Percentiles rank a stretch among this genome's conserved stretches.
These are phyloP conservation scores for Fusarium sp. DNA, from an alignment of 2,329 filamentous ascomycete species.

Conservation along the genomic window DNA sequence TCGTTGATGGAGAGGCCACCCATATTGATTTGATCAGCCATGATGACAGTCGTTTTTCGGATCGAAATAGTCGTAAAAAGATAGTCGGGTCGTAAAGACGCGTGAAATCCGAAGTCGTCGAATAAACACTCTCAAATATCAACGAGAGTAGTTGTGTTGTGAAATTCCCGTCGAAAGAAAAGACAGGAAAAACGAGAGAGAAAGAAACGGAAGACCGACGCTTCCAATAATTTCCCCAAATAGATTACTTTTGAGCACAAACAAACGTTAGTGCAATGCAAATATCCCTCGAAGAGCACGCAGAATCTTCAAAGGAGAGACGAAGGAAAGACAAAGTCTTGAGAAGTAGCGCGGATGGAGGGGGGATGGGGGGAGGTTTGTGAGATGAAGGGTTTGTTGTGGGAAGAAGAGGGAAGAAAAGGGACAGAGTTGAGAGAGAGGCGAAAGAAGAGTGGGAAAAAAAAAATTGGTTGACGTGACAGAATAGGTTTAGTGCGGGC, in stretches of 20 bases:
- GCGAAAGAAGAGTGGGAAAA: slow-evolving; percentile 50
- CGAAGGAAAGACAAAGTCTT: slow-evolving; percentile 55
- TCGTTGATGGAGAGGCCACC: slow-evolving; percentile 74
- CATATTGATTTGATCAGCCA: slow-evolving; percentile 90
- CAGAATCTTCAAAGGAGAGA: slow-evolving; percentile 61
- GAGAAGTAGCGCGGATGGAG: slow-evolving; percentile 46
- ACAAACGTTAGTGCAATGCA: slow-evolving; percentile 47
- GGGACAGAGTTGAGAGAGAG: slow-evolving; percentile 47
- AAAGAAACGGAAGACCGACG: slow-evolving; percentile 50
- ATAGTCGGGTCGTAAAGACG: slow-evolving; percentile 37
- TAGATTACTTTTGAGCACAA: slow-evolving; percentile 49
- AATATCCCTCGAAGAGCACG: slow-evolving; percentile 56
- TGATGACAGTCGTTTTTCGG: slow-evolving; percentile 58
- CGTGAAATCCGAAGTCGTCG: slow-evolving; percentile 32
- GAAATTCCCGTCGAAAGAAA: slow-evolving; percentile 45
- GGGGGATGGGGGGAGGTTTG: slow-evolving; percentile 46
- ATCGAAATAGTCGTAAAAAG: slow-evolving; percentile 35
- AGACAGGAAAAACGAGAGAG: slow-evolving; percentile 46
- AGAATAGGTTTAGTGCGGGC: slow-evolving; percentile 47
- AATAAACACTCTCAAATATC: slow-evolving; percentile 43
- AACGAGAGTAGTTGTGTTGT: slow-evolving; percentile 42
- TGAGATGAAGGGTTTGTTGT: slow-evolving; percentile 49
- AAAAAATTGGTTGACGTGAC: slow-evolving; percentile 50
- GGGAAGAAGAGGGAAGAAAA: slow-evolving; percentile 50
- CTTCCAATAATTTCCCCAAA: slow-evolving; percentile 49